Evolutionary conservation across 768 basidiomycete species (phyloP).

Genomic region (Psilocybe tampanensis): DNA sequence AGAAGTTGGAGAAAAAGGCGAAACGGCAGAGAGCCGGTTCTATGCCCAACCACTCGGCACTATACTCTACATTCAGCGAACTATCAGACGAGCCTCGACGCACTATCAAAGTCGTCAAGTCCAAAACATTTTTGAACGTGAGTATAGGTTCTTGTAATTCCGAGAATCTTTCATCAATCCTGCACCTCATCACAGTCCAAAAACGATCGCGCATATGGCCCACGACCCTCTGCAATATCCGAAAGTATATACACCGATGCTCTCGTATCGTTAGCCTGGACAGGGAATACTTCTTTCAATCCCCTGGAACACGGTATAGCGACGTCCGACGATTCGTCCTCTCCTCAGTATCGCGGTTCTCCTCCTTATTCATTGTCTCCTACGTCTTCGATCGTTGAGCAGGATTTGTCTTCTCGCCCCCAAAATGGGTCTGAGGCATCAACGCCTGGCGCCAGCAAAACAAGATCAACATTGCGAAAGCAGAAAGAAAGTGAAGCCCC

Average conservation of each 20-base stretch:
- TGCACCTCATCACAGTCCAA: slow-evolving; percentile 11
- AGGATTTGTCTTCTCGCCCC: background rate
- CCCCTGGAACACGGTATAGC: slow-evolving; percentile 12
- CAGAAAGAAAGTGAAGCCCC: slow-evolving; percentile 8
- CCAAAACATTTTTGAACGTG: slow-evolving; percentile 16
- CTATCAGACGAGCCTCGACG: background rate
- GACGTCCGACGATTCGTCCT: slow-evolving; percentile 1
- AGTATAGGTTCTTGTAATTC: background rate
- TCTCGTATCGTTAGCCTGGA: slow-evolving; percentile 34
- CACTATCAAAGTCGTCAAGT: slow-evolving; percentile 6
- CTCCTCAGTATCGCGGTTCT: background rate
- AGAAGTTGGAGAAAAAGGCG: slow-evolving; percentile 24
- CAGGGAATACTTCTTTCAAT: slow-evolving; percentile 22
- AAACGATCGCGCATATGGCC: slow-evolving; percentile 9
- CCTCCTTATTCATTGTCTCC: background rate
- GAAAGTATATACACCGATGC: slow-evolving; percentile 28
- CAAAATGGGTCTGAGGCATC: background rate
- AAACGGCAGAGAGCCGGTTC: slow-evolving; percentile 15
- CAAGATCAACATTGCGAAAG: slow-evolving; percentile 20
- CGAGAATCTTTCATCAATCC: background rate
- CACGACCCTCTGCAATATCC: slow-evolving; percentile 23
- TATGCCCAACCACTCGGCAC: slow-evolving; percentile 1
- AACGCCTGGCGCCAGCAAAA: background rate
- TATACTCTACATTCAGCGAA: slow-evolving; percentile 1
- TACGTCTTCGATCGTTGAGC: background rate